A percentile compares a stretch with the other conserved stretches of the same genome.
Evolutionary conservation across 139 green algal species (phyloP).

Genomic region (Closterium sp.): DNA sequence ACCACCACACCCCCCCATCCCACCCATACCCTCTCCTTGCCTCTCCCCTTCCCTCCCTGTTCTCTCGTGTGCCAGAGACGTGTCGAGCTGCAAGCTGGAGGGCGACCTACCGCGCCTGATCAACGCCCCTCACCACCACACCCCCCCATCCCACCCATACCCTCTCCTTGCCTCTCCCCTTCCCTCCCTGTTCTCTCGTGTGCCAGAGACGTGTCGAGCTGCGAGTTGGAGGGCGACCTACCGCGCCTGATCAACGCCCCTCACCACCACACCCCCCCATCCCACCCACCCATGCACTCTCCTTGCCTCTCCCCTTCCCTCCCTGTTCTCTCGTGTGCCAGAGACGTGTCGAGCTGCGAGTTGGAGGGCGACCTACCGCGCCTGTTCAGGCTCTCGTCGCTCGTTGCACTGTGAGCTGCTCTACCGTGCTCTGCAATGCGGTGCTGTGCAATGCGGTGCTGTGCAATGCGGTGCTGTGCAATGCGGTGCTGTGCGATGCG

Average conservation of each 20-base stretch:
- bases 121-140: background rate
- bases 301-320: background rate
- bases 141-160: no score
- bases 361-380: background rate
- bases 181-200: no score
- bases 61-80: background rate
- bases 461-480: no score
- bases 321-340: background rate
- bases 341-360: background rate
- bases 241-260: background rate
- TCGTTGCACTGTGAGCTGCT: background rate
- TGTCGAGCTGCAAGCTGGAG: background rate
- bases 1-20: no score
- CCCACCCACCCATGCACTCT: no score
- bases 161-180: no score
- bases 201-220: background rate
- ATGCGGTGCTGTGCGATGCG: no score
- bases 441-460: no score
- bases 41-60: no score
- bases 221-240: background rate
- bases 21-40: no score
- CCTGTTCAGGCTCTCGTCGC: background rate
- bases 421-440: background rate
- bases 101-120: background rate
- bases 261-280: background rate